Evolutionary conservation across 257 asterid species (phyloP).

Genomic region (Primulina tabacum): DNA sequence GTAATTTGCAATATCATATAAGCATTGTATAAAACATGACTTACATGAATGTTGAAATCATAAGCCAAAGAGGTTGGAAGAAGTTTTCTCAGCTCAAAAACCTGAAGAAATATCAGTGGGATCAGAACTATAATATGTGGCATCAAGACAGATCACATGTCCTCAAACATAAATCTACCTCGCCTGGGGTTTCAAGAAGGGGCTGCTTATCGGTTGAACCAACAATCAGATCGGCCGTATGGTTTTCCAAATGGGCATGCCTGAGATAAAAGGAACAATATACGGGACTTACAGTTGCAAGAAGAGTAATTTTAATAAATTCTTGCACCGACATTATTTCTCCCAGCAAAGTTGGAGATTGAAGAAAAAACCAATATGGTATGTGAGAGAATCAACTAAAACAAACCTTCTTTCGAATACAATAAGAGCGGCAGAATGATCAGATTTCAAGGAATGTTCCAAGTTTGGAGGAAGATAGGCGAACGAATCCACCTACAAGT

Average conservation of each 20-base stretch:
- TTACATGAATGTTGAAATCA: constrained; percentile 88
- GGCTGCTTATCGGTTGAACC: constrained; percentile 74
- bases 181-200: constrained; percentile 92
- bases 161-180: constrained; percentile 38
- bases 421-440: constrained; percentile 61
- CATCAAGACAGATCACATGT: not conserved
- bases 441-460: constrained; percentile 52
- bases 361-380: constrained; percentile 2
- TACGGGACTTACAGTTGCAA: not conserved
- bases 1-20: not conserved
- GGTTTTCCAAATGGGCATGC: constrained; percentile 57
- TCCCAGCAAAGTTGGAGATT: not conserved
- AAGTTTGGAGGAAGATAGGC: constrained; percentile 87
- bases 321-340: not conserved
- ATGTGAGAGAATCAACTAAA: constrained; percentile 14
- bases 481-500: constrained; percentile 82
- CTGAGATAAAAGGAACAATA: constrained; percentile 37
- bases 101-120: constrained; percentile 38
- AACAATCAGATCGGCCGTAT: constrained; percentile 47
- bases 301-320: not conserved
- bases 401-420: constrained; percentile 82
- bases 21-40: constrained; percentile 23
- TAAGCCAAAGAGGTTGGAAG: constrained; percentile 77
- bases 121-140: not conserved
- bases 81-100: constrained; percentile 89